Base-by-base conservation (phyloP, 345 rosid species). In the Pelargonium nanum region DNA sequence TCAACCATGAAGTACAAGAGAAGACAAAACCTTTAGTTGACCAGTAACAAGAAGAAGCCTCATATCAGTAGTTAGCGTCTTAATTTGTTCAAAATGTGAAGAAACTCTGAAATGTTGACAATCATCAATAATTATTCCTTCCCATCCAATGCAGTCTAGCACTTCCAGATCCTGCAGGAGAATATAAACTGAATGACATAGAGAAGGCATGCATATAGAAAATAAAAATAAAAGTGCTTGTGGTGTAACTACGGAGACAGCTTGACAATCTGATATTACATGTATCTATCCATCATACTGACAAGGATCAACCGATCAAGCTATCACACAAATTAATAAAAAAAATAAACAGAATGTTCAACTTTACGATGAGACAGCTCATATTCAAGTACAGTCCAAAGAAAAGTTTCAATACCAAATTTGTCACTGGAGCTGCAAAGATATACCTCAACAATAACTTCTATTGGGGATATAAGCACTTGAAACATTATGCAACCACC, bases 111-210 rank as follows among this genome's bases (percentile, higher is more conserved):
- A 32, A 24, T 62, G 57, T 53, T 78, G 88, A 60, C 80, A 76
- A 32, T 78, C 83, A 68, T 83, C 85, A 53, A 83, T 67, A 26
- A 83, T 64, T 56, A 83, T n/a, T 55, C 75, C 74, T 61, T 76
- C 83, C 88, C 88, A 83, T 59, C 66, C 71, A 53, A 74, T 72
- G 21, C 60, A 63, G 44, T 26, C 22, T 55, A 83, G 58, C 23
- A 74, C 53, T 21, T 58, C 44, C 44, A 74, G 55, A 72, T 83
- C 88, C 88, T 83, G 81, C 70, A 74, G 44, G 69, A 52, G 22
- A 66, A 68, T 40, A 58, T 48, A 53, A 53, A 25, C 22, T 24
- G 17, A 0, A 32, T 22, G 13, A 62, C 26, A 56, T 44, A 22
- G 9, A 65, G 17, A 16, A 63, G 45, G 55, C 19, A 65, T 51